Base-by-base conservation (phyloP, 2,329 filamentous ascomycete genomes). In the Plenodomus biglobosus region DNA sequence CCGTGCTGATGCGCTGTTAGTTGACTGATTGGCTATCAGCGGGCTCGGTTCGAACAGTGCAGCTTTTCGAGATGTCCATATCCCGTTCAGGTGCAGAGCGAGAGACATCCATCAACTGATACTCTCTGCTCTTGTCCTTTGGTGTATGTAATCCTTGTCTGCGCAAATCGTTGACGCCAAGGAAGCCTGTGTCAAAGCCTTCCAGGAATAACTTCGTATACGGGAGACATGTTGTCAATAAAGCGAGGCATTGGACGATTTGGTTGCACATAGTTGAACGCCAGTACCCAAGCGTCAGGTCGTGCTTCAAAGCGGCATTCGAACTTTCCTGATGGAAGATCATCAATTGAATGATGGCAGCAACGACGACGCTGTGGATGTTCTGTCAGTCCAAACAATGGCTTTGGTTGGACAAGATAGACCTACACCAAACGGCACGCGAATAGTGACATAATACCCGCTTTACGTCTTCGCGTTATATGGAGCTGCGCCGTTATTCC, bases 161-260 rank as follows among this genome's bases (percentile, higher is more conserved):
- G 10, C 56, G 50, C 18, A 46, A 24, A 17, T 63, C 59, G 34
- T 65, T 60, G 2, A 61, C 43, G 6, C 62, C 56, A 17, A 66
- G 53, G 0, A 62, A 45, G 3, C 61, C 61, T 3, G 56, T 61
- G 18, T 66, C 65, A n/a, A 66, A 54, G 3, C 58, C 58, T 30
- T 66, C 55, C 55, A 69, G 58, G 39, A 67, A 64, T 2, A 63
- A 51, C 24, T 62, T 66, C 20, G 61, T 58, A 46, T 65, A 68
- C 1, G 64, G 60, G 15, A 68, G 52, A 41, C 59, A 65, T 8
- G 61, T 61, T 13, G 65, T 66, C 6, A 63, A 43, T 13, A 67
- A 64, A 3, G 56, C 56, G 27, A 67, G 50, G 15, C 58, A 55
- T 38, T 61, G 59, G 3, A 67, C 48, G 8, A 58, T 40, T 42